Percentiles rank a stretch among this genome's conserved stretches.
These are phyloP conservation scores for Polysphondylium violaceum DNA, from an alignment of 78 protist species.

Conservation along the genomic window DNA sequence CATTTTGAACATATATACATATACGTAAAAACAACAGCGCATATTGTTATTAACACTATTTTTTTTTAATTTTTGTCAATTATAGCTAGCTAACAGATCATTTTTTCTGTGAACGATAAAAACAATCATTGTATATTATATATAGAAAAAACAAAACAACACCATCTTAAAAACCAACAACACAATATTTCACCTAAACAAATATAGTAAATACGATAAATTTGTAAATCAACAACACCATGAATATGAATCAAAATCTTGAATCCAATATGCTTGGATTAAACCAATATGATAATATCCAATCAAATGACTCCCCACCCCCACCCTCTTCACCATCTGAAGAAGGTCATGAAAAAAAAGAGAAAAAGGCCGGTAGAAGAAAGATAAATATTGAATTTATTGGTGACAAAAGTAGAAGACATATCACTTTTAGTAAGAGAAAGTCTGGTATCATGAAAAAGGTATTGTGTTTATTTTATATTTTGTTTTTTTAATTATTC, in stretches of 20 bases:
- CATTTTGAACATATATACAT: too few relatives aligned
- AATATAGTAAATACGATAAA: too few relatives aligned
- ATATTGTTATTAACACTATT: too few relatives aligned
- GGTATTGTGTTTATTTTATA: not conserved
- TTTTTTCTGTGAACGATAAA: too few relatives aligned
- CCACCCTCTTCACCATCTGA: constrained; percentile 28
- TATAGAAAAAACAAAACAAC: too few relatives aligned
- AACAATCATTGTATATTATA: too few relatives aligned
- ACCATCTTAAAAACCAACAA: too few relatives aligned
- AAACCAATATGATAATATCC: not conserved
- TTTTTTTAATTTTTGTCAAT: too few relatives aligned
- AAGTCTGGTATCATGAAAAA: constrained; percentile 94
- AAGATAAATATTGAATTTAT: constrained; percentile 94
- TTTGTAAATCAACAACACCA: too few relatives aligned
- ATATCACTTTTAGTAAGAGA: constrained; percentile 93
- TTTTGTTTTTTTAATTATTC: not conserved
- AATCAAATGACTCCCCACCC: constrained; percentile 47
- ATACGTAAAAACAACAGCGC: too few relatives aligned
- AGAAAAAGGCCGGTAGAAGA: constrained; percentile 89
- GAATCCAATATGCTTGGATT: not conserved
- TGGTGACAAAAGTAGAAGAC: constrained; percentile 90
- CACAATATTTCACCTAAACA: too few relatives aligned
- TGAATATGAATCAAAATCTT: not conserved
- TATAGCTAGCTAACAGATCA: too few relatives aligned
- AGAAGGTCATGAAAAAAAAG: constrained; percentile 3